Conservation (phyloP, 1,284 basidiomycete species). For the Marasmius oreades region DNA sequence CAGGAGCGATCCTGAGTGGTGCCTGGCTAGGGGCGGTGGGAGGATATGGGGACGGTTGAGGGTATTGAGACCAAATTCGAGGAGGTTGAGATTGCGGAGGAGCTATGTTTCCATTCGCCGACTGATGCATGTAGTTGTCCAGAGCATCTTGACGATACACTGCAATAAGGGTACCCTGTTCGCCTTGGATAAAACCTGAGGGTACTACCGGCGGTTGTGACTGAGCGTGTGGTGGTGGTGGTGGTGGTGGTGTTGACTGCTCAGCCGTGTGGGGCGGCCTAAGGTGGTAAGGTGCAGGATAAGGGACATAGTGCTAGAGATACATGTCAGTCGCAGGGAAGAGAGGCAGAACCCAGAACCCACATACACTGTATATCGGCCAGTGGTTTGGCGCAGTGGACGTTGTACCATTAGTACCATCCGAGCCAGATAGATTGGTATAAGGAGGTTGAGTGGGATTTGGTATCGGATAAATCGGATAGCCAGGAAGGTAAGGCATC, state of each 20-base stretch:
- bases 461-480: slow-evolving; percentile 39
- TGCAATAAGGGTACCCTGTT: slow-evolving; percentile 65
- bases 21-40: neutral
- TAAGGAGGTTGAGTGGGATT: slow-evolving; percentile 25
- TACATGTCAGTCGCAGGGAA: slow-evolving; percentile 4
- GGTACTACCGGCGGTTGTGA: slow-evolving; percentile 58
- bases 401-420: slow-evolving; percentile 30
- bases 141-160: slow-evolving; percentile 70
- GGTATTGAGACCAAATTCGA: slow-evolving; percentile 7
- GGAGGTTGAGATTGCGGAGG: slow-evolving; percentile 3
- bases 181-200: slow-evolving; percentile 68
- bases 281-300: slow-evolving; percentile 35
- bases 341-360: slow-evolving; percentile 9
- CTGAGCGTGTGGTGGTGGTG: slow-evolving; percentile 17
- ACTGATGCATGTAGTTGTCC: slow-evolving; percentile 46
- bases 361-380: slow-evolving; percentile 46
- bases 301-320: slow-evolving; percentile 42
- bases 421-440: slow-evolving; percentile 33
- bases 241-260: slow-evolving; percentile 18
- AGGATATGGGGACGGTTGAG: neutral
- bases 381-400: slow-evolving; percentile 27
- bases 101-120: slow-evolving; percentile 11
- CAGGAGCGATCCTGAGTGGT: neutral
- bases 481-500: slow-evolving; percentile 46
- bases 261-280: slow-evolving; percentile 26